Evolutionary conservation across 768 basidiomycete species (phyloP), one percentile per base, ranked within the genome.

Genomic region (Exsudoporus frostii): DNA sequence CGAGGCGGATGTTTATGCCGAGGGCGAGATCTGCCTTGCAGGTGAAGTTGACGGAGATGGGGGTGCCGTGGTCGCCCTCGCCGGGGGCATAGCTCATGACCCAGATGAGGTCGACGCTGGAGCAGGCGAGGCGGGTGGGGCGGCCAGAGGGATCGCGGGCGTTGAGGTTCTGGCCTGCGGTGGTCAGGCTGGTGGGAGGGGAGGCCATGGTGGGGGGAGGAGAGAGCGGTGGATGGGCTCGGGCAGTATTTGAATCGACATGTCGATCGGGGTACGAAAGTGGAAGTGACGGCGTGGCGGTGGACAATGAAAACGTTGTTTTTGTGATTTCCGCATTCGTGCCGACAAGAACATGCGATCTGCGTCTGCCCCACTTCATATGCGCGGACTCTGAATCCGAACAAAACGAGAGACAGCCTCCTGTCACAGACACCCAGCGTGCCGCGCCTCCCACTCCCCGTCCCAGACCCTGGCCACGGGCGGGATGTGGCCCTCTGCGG

Each of bases 401-500:
- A 30, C 29, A 30, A 30, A 30, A 30, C 10, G 29, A 30, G 29
- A 30, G 11, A 30, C 29, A 30, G n/a, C n/a, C n/a, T n/a, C n/a
- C n/a, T n/a, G n/a, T n/a, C 9, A 30, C 29, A 30, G 9, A 30
- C 8, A 30, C 11, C 4, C 29, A n/a, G n/a, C 29, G 29, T 30
- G 29, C 8, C 29, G 29, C 4, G 29, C 29, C 29, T 30, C 29
- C 29, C 29, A 30, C 9, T 4, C 9, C 10, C 29, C 29, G 11
- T 10, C 29, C 80, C 80, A 86, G 25, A 79, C 61, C 40, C 86
- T 78, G 29, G 81, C 84, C 4, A 89, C 85, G 0, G 87, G 83
- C 1, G 88, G 89, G 8, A 86, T 74, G 64, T 90, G 86, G 0
- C 83, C 84, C 58, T 90, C 87, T 2, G 74, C 72, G 0, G 85